A percentile compares a stretch with the other conserved stretches of the same genome.
Evolutionary conservation across 768 basidiomycete species (phyloP).

Genomic region (Lentinula edodes): DNA sequence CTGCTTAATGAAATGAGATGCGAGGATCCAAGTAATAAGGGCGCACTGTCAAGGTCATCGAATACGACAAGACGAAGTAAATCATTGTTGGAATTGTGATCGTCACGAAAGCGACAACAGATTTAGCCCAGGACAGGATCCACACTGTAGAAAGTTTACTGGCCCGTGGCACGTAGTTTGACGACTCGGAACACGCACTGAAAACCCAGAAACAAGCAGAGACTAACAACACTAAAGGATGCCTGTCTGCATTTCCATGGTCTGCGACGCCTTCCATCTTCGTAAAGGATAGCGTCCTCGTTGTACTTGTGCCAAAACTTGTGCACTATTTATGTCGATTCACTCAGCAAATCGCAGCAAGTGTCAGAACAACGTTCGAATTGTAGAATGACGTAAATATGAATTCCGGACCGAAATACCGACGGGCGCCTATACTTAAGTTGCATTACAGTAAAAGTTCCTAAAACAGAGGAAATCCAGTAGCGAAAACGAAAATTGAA

Average conservation of each 20-base stretch:
- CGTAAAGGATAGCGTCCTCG: neutral
- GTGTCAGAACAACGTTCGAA: too few species aligned
- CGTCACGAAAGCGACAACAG: slow-evolving; percentile 72
- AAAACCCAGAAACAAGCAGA: slow-evolving; percentile 85
- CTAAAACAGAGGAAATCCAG: too few species aligned
- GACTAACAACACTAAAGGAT: slow-evolving; percentile 71
- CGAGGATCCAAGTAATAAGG: slow-evolving; percentile 3
- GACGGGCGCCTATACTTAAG: neutral
- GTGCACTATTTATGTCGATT: too few species aligned
- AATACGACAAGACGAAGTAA: slow-evolving; percentile 77
- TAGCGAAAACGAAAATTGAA: too few species aligned
- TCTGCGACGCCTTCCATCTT: neutral
- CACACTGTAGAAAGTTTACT: slow-evolving; percentile 47
- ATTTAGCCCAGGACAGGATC: slow-evolving; percentile 73
- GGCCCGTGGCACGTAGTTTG: neutral
- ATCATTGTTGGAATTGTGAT: slow-evolving; percentile 78
- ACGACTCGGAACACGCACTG: slow-evolving; percentile 39
- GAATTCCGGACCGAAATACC: neutral
- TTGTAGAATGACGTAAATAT: too few species aligned
- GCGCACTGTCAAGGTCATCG: slow-evolving; percentile 80
- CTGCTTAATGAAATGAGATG: slow-evolving; percentile 1
- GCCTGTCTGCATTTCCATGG: slow-evolving; percentile 31
- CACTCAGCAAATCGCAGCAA: too few species aligned
- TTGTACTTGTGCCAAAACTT: too few species aligned
- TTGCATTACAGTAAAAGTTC: too few species aligned